Evolutionary conservation across 2,329 filamentous ascomycete genomes (phyloP), one percentile per base, ranked within the genome.

Genomic region (Pseudonectria buxi): DNA sequence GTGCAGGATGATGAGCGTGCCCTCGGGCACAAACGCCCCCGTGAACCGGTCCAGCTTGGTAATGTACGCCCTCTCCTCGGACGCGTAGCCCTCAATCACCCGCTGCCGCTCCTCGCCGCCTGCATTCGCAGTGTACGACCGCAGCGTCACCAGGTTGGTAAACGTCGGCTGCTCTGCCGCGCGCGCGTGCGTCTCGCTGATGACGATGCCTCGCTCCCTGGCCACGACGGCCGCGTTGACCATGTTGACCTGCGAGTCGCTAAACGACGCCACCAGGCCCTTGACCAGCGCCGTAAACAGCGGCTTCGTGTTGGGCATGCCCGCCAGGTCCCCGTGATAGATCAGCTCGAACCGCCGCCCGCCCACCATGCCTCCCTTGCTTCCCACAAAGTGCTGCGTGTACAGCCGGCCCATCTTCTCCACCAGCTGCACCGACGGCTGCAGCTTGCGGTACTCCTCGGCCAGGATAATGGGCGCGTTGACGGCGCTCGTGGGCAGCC

Each of bases 381-480:
- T 51, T 7, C 62, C 54, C 12, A 64, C 68, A 49, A 72, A 90
- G 57, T 89, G 83, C 49, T 90, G 85, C 1, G 83, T 88, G 54
- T 89, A 90, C 1, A 90, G 63, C 3, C 72, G 73, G 2, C 85
- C 86, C 74, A 92, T 86, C 50, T 82, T 83, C 59, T 92, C 86
- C 9, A 89, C 71, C 1, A 92, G 71, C 7, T 69, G 68, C 6
- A 90, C 83, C 47, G 86, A 88, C 0, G 86, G 85, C 49, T 86
- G 81, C 4, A 90, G 67, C 41, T 82, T 86, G 43, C 78, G 72
- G 54, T 86, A 88, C 59, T 90, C 85, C 44, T 88, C 84, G 0
- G 84, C 83, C 12, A 89, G 66, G 43, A 90, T 90, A 35, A 90
- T 72, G 4, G 86, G 85, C 0, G 84, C 85, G 45, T 92, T 90